These are phyloP conservation scores for Lagenaria siceraria DNA, from an alignment of 306 rosid genomes.

Conservation along the genomic window DNA sequence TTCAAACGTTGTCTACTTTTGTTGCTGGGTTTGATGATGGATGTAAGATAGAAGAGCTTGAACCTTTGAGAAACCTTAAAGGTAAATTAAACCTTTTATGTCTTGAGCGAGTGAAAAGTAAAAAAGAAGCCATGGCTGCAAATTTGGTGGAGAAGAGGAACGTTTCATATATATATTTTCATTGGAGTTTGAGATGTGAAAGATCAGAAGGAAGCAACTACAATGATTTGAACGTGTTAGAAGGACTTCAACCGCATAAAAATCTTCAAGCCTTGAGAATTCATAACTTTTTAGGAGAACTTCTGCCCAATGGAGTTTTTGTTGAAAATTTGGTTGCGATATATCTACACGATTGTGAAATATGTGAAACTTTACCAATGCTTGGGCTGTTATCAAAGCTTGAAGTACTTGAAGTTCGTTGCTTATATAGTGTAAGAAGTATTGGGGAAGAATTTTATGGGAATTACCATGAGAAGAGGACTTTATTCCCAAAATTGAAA, in stretches of 20 bases:
- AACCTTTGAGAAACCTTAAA: background rate
- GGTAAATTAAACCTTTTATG: background rate
- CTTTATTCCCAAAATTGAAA: background rate
- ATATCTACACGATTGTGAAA: background rate
- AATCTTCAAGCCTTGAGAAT: slow-evolving; percentile 1
- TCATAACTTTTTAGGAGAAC: background rate
- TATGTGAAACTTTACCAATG: background rate
- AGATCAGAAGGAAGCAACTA: background rate
- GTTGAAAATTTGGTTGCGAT: background rate
- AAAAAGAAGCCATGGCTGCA: slow-evolving; percentile 1
- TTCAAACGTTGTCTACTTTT: slow-evolving; percentile 1
- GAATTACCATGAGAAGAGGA: background rate
- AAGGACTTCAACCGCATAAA: slow-evolving; percentile 4
- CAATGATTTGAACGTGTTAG: background rate
- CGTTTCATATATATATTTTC: background rate
- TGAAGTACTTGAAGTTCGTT: background rate
- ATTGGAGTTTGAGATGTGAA: background rate
- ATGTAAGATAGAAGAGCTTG: background rate
- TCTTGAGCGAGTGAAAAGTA: background rate
- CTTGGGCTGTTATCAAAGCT: background rate
- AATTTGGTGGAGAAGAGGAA: background rate
- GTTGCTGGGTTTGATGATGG: background rate
- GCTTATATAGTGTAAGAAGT: background rate
- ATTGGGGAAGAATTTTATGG: slow-evolving; percentile 2
- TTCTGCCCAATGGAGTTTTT: background rate